Evolutionary conservation across 75 land plant genomes (phyloP), one percentile per base, ranked within the genome.

Genomic region (Cupressus sempervirens): DNA sequence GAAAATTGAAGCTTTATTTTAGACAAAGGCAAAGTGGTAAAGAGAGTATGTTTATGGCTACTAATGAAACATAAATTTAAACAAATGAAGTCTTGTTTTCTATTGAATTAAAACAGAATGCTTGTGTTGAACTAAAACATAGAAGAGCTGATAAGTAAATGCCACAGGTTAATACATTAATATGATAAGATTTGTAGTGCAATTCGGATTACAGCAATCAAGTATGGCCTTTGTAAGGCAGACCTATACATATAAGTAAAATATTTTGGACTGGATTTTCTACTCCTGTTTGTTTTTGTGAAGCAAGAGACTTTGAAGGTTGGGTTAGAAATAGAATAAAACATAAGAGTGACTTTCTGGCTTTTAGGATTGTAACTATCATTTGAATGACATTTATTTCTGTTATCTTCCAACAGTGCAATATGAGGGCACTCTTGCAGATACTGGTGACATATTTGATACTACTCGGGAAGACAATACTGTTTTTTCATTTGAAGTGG

Each of bases 381-480:
- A 14, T n/a, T 26, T 45, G 81, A 23, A 41, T 77, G 46, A 79
- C 81, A 79, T 43, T 79, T 45, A 79, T 45, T 79, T 79, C 4
- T 43, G n/a, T 4, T 45, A 48, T 43, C 46, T 79, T 79, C 81
- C n/a, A 0, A 45, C 85, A 95, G 99, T 97, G 85, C 97, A 97
- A 36, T 97, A 97, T 88, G 99, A 97, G 89, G 99, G 99, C 68
- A 89, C 84, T 32, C 94, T 93, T 85, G 92, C 92, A 34, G 95
- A 94, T 34, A 91, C 91, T 80, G 95, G 94, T 75, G 94, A 94
- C 84, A 92, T 97, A 46, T 97, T 97, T 86, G 99, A 97, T 77
- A 93, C 96, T 26, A 97, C 95, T 7, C 92, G 89, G 83, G 99
- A 97, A 86, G 99, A 97, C 86, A 97, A 97, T 83, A 89, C 94